Evolutionary conservation across 1,139 yeast species (phyloP), one percentile per base, ranked within the genome.

Genomic region (Geotrichum siamense): DNA sequence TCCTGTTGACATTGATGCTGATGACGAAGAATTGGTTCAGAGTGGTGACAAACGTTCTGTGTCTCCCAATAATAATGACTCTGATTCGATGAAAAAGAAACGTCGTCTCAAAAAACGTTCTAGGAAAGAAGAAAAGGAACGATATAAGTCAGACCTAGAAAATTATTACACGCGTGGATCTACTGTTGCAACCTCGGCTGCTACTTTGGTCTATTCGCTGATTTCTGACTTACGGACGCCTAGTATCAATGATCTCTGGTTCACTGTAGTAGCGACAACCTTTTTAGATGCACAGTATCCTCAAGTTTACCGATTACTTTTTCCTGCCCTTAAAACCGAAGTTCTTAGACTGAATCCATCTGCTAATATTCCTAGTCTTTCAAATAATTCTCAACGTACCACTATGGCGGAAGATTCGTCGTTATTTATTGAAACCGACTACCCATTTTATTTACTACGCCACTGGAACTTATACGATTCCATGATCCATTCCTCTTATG

Each of bases 401-500:
- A 64, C 75, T 54, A 64, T 67, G 50, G 72, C 75, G 16, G 93
- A 84, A 56, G 75, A 84, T 25, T 70, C 78, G 2, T 65, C 78
- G 1, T 65, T 89, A 20, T 71, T 74, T 25, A 70, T 86, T 13
- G 96, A 85, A 56, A 75, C 81, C 32, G 98, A 93, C 60, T 91
- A 85, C 62, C 81, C 87, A 48, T 68, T 93, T 38, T 93, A 89
- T 60, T 67, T 93, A 38, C 70, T 91, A 45, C 79, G 97, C 39
- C 96, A 91, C 62, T 89, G 97, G 85, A 83, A 95, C 3, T 67
- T 93, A 19, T 91, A 91, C 63, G 94, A 91, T 53, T 75, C 96
- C 48, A 87, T 93, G 66, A 76, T 78, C 58, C 93, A 87, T 61
- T 86, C 96, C 21, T 81, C 87, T 50, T 91, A 82, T 58, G 87